Evolutionary conservation across 352 stramenopile genomes (phyloP).

Genomic region (Phytophthora ohioensis): DNA sequence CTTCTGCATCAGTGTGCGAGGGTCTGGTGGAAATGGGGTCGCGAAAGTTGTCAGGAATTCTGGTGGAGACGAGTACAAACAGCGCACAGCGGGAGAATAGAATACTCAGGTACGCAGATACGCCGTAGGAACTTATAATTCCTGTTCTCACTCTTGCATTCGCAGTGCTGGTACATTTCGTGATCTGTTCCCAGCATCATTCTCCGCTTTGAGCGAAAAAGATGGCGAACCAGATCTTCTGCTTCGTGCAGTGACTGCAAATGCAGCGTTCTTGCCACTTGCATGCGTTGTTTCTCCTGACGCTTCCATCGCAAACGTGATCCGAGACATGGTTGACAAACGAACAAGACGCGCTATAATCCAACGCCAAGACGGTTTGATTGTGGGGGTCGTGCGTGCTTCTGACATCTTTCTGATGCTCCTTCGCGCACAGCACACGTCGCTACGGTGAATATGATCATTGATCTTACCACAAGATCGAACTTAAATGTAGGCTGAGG

Average conservation of each 20-base stretch:
- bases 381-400: constrained; percentile 54
- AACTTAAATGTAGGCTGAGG: neutral
- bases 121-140: neutral
- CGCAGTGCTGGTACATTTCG: constrained; percentile 32
- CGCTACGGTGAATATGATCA: constrained; percentile 12
- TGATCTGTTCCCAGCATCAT: constrained; percentile 42
- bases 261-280: constrained; percentile 21
- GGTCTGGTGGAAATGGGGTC: constrained; percentile 46
- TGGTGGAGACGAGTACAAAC: constrained; percentile 24
- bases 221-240: constrained; percentile 29
- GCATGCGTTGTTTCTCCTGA: constrained; percentile 35
- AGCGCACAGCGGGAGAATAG: constrained; percentile 5
- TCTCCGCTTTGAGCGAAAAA: constrained; percentile 21
- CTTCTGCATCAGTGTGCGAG: constrained; percentile 42
- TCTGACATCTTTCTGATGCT: constrained; percentile 63
- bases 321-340: constrained; percentile 55
- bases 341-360: constrained; percentile 48
- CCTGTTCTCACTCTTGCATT: neutral
- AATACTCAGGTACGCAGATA: constrained; percentile 28
- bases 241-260: constrained; percentile 40
- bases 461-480: neutral
- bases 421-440: constrained; percentile 56
- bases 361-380: constrained; percentile 20
- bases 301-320: constrained; percentile 51
- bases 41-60: constrained; percentile 42